Percentiles rank a stretch among this genome's conserved stretches.
Conservation (phyloP, 2,329 filamentous ascomycete species). For the Microdochium nivale region DNA sequence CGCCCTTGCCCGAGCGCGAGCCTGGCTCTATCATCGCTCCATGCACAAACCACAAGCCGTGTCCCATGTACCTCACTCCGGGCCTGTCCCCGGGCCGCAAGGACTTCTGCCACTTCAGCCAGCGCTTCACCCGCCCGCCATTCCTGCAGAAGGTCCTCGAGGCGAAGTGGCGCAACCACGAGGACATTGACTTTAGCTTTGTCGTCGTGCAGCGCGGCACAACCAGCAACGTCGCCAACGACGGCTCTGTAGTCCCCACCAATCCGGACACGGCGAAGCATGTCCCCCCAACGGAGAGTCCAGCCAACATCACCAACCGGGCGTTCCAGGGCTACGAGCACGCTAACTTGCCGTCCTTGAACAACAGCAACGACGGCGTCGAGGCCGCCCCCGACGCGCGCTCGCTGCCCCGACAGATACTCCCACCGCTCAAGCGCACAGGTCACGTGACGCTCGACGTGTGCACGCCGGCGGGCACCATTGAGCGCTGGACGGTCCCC, state of each 20-base stretch:
- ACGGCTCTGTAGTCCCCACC: neutral
- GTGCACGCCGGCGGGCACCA: slow-evolving; percentile 75
- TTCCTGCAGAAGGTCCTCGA: slow-evolving; percentile 74
- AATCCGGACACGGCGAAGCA: slow-evolving; percentile 3
- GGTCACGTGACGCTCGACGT: slow-evolving; percentile 86
- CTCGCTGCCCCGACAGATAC: slow-evolving; percentile 67
- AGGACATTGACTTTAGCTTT: slow-evolving; percentile 88
- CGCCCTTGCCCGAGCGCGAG: slow-evolving; percentile 36
- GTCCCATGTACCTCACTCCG: slow-evolving; percentile 76
- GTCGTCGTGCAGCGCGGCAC: slow-evolving; percentile 74
- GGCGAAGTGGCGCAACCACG: slow-evolving; percentile 66
- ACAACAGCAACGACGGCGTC: neutral
- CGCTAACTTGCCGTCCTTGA: slow-evolving; percentile 10
- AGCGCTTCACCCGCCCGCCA: slow-evolving; percentile 76
- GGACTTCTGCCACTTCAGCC: slow-evolving; percentile 85
- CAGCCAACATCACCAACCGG: slow-evolving; percentile 46
- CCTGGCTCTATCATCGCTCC: slow-evolving; percentile 59
- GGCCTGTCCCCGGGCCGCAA: slow-evolving; percentile 68
- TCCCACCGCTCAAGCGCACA: slow-evolving; percentile 76
- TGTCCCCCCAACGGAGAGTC: slow-evolving; percentile 26
- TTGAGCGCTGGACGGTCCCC: slow-evolving; percentile 92
- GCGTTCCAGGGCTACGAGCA: slow-evolving; percentile 69
- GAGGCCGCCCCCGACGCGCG: slow-evolving; percentile 43
- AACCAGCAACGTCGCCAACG: slow-evolving; percentile 7
- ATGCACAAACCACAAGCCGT: slow-evolving; percentile 82